Conservation (phyloP, 495 filamentous ascomycete species). For the Penicillium pulvis region DNA sequence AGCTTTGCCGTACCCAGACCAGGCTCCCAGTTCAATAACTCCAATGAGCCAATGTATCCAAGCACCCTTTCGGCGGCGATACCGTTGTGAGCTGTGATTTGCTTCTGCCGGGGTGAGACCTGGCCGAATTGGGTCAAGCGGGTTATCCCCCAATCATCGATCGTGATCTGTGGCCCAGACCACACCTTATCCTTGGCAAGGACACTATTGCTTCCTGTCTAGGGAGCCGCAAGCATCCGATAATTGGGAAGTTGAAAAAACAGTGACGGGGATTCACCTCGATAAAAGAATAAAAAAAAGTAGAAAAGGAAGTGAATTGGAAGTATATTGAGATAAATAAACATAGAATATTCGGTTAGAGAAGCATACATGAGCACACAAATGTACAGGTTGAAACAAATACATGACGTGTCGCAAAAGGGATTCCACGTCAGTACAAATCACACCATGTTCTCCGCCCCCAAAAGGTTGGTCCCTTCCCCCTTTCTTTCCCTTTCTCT, state of each 20-base stretch:
- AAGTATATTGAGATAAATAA: no score
- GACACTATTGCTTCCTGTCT: background rate
- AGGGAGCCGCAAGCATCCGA: constrained; percentile 26
- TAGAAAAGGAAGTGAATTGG: background rate
- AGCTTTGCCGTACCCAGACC: background rate
- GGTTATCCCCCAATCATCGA: background rate
- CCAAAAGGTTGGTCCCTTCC: constrained; percentile 21
- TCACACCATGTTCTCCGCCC: constrained; percentile 13
- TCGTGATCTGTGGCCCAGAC: constrained; percentile 20
- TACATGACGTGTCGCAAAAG: constrained; percentile 30
- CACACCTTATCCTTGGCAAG: constrained; percentile 28
- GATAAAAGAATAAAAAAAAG: background rate
- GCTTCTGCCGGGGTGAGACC: background rate
- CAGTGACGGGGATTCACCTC: background rate
- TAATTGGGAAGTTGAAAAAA: background rate
- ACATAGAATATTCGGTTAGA: no score
- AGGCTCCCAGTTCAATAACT: no score
- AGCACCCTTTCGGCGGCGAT: background rate
- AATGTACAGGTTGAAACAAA: background rate
- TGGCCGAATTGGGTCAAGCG: background rate
- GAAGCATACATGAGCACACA: background rate
- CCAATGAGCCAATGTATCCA: no score
- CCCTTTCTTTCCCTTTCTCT: constrained; percentile 17
- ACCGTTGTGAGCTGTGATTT: background rate
- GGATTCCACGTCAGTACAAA: constrained; percentile 24